A percentile compares a stretch with the other conserved stretches of the same genome.
Evolutionary conservation across 1,284 basidiomycete species (phyloP).

Genomic region (Cryptococcus wingfieldii): DNA sequence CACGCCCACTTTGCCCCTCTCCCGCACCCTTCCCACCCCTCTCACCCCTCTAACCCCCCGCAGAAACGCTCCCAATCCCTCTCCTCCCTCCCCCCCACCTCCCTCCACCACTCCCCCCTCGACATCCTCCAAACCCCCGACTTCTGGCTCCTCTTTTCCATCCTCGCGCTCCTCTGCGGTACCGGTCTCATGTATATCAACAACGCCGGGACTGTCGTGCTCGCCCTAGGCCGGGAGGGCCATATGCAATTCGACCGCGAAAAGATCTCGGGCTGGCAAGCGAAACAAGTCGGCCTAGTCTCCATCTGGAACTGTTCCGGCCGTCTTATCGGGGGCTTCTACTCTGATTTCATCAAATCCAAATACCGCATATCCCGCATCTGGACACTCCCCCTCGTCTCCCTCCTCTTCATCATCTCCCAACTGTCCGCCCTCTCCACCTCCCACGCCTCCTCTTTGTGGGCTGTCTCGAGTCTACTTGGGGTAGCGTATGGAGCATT

Average conservation of each 20-base stretch:
- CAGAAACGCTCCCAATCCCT: conserved; percentile 1
- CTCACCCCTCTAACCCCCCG: background rate
- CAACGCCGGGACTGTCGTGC: conserved; percentile 88
- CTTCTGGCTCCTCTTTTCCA: conserved; percentile 69
- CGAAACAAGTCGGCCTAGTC: conserved; percentile 76
- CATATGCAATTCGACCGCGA: conserved; percentile 57
- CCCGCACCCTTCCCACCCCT: background rate
- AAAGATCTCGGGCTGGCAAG: conserved; percentile 70
- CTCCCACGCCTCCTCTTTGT: conserved; percentile 61
- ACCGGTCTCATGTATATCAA: conserved; percentile 92
- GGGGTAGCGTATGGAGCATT: conserved; percentile 72
- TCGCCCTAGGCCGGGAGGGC: conserved; percentile 70
- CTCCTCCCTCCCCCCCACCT: conserved; percentile 22
- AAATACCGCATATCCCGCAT: conserved; percentile 53
- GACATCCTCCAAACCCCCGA: conserved; percentile 51
- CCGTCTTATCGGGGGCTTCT: conserved; percentile 73
- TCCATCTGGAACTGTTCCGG: conserved; percentile 80
- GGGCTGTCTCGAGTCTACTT: conserved; percentile 68
- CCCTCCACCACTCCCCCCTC: conserved; percentile 24
- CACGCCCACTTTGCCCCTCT: conserved; percentile 11
- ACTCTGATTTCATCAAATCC: conserved; percentile 67
- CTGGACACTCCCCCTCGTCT: conserved; percentile 65
- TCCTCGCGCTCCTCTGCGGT: conserved; percentile 71
- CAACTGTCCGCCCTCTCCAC: conserved; percentile 61
- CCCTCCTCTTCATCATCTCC: conserved; percentile 63